Evolutionary conservation across 2,329 filamentous ascomycete species (phyloP).

Genomic region (Pseudogymnoascus sp.): DNA sequence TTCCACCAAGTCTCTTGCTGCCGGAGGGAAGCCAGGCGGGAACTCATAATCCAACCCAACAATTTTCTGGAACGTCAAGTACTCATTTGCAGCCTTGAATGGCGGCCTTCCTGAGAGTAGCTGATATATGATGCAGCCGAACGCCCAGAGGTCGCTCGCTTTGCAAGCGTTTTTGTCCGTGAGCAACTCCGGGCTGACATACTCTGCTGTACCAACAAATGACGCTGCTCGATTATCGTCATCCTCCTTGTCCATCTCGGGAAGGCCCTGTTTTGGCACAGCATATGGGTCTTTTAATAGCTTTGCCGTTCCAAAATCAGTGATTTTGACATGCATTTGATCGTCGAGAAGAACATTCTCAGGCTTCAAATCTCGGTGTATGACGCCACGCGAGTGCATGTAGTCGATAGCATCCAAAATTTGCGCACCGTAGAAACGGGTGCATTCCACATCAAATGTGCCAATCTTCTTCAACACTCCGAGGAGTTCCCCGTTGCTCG

Average conservation of each 20-base stretch:
- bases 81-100: slow-evolving; percentile 94
- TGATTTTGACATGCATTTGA: slow-evolving; percentile 97
- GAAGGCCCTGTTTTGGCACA: slow-evolving; percentile 22
- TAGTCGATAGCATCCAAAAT: slow-evolving; percentile 95
- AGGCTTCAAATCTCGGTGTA: slow-evolving; percentile 92
- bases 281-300: slow-evolving; percentile 58
- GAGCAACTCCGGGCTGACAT: slow-evolving; percentile 93
- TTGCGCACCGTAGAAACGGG: slow-evolving; percentile 87
- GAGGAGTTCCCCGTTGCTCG: slow-evolving; percentile 82
- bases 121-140: slow-evolving; percentile 96
- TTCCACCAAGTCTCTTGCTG: slow-evolving; percentile 84
- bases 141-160: slow-evolving; percentile 95
- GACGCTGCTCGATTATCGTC: slow-evolving; percentile 76
- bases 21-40: slow-evolving; percentile 74
- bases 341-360: slow-evolving; percentile 94
- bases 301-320: slow-evolving; percentile 97
- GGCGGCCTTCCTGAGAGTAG: slow-evolving; percentile 90
- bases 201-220: slow-evolving; percentile 96
- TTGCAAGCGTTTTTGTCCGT: slow-evolving; percentile 97
- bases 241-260: slow-evolving; percentile 23
- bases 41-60: slow-evolving; percentile 92
- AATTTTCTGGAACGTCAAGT: slow-evolving; percentile 97
- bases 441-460: slow-evolving; percentile 92
- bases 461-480: slow-evolving; percentile 90
- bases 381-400: slow-evolving; percentile 94